Evolutionary conservation across 176 grass and related monocot species (phyloP), one percentile per base, ranked within the genome.

Genomic region (Oropetium thomaeum): DNA sequence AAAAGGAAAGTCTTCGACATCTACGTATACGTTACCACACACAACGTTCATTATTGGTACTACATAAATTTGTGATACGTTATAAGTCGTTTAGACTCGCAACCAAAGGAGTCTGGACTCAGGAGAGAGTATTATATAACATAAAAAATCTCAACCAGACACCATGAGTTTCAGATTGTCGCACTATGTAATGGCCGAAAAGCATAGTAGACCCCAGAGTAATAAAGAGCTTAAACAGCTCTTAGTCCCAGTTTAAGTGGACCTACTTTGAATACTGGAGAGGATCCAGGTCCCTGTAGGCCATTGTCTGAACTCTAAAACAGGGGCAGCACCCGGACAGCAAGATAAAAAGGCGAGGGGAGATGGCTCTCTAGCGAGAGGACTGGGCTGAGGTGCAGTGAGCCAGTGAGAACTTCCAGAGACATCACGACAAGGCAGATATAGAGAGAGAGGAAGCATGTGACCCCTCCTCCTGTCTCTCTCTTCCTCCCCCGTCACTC

Each of bases 271-370:
- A 71, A 73, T 35, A 40, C 43, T 14, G 59, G 15, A 32, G 60
- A 57, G 41, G 71, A 60, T 41, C 16, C 39, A 29, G 42, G 60
- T 62, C 63, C 19, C 26, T 54, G 45, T 25, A 53, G 41, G 65
- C 25, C 63, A 76, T 61, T 62, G 25, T 42, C 55, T 57, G 65
- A 77, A 77, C 53, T 57, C 53, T 27, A 10, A 57, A 57, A 27
- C 73, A 71, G 73, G 70, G 33, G 49, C 33, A 60, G 73, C 73
- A 53, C 16, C 28, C 27, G 73, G 65, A 69, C 65, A 59, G 7
- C 65, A 60, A 84, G 70, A 82, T 74, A 67, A 74, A 82, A 58
- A 49, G 30, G 5, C 7, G 22, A 14, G 70, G 23, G 23, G 69
- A 65, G 47, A 66, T 41, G 20, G 20, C 27, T 22, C 25, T 71